These are phyloP conservation scores for Rhizopus delemar DNA, from an alignment of 371 early-diverging fungal genomes.

Conservation along the genomic window DNA sequence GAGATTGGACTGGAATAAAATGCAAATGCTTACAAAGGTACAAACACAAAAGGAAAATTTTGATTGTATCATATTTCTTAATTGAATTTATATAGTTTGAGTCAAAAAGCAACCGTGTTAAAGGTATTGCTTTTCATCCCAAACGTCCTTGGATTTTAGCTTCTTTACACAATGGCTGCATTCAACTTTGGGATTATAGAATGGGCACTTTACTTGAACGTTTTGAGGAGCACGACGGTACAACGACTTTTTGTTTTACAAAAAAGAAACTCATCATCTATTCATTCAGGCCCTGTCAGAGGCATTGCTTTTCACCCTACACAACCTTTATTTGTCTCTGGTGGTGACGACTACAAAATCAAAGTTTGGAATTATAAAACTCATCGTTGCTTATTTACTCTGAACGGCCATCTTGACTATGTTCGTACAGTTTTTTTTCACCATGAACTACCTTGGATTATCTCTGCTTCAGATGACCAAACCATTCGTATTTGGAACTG, in stretches of 20 bases:
- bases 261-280: background rate
- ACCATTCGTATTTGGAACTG: constrained; percentile 99
- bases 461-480: constrained; percentile 98
- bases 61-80: background rate
- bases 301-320: constrained; percentile 97
- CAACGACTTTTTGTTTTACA: background rate
- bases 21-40: constrained; percentile 89
- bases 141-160: constrained; percentile 97
- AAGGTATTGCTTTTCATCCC: constrained; percentile 97
- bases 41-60: background rate
- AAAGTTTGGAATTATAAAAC: constrained; percentile 99
- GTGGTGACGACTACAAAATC: constrained; percentile 99
- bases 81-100: constrained; percentile 72
- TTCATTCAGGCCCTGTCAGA: constrained; percentile 90
- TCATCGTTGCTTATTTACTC: constrained; percentile 90
- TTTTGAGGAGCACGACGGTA: constrained; percentile 99
- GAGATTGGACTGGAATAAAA: constrained; percentile 31
- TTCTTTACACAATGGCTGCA: constrained; percentile 96
- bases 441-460: constrained; percentile 98
- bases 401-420: constrained; percentile 98
- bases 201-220: constrained; percentile 96
- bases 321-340: constrained; percentile 97
- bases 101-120: constrained; percentile 97
- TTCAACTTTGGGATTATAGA: constrained; percentile 99
- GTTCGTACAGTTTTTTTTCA: constrained; percentile 98